Evolutionary conservation across 768 basidiomycete species (phyloP).

Genomic region (Gautieria morchelliformis): DNA sequence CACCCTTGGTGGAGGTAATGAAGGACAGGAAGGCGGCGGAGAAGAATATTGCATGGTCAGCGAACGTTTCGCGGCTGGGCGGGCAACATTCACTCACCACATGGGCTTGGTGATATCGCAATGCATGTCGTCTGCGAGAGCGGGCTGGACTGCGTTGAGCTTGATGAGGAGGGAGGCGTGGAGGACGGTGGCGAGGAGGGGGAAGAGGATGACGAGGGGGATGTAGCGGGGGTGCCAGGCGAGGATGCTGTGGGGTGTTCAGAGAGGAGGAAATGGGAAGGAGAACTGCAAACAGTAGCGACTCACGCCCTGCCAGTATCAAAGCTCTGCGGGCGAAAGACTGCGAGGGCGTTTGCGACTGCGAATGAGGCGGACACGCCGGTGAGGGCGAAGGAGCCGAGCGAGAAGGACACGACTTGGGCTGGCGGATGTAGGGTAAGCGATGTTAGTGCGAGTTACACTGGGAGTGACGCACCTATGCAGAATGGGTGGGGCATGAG

Average conservation of each 20-base stretch:
- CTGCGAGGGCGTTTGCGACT: slow-evolving; percentile 31
- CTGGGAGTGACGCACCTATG: slow-evolving; percentile 29
- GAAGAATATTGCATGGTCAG: background rate
- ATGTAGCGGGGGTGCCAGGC: slow-evolving; percentile 38
- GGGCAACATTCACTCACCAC: slow-evolving; percentile 31
- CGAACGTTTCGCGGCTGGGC: no score
- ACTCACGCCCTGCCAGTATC: slow-evolving; percentile 19
- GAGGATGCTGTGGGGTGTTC: slow-evolving; percentile 28
- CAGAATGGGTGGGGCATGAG: slow-evolving; percentile 53
- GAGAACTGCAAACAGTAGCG: background rate
- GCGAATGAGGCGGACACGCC: slow-evolving; percentile 36
- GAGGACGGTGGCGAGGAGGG: slow-evolving; percentile 33
- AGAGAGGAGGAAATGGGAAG: background rate
- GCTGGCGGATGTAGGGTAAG: slow-evolving; percentile 24
- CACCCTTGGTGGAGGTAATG: slow-evolving; percentile 31
- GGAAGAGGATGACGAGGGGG: slow-evolving; percentile 38
- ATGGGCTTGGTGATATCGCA: slow-evolving; percentile 51
- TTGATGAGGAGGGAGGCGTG: slow-evolving; percentile 36
- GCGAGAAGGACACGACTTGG: slow-evolving; percentile 35
- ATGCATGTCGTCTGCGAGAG: slow-evolving; percentile 34
- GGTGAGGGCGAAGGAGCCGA: slow-evolving; percentile 34
- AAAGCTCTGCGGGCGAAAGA: slow-evolving; percentile 35
- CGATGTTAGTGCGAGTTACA: slow-evolving; percentile 11
- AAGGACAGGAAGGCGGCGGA: slow-evolving; percentile 1
- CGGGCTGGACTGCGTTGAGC: slow-evolving; percentile 34